phyloP scores from a whole-genome alignment of 2,329 filamentous ascomycete genomes.

The Trichoderma harzianum region DNA sequence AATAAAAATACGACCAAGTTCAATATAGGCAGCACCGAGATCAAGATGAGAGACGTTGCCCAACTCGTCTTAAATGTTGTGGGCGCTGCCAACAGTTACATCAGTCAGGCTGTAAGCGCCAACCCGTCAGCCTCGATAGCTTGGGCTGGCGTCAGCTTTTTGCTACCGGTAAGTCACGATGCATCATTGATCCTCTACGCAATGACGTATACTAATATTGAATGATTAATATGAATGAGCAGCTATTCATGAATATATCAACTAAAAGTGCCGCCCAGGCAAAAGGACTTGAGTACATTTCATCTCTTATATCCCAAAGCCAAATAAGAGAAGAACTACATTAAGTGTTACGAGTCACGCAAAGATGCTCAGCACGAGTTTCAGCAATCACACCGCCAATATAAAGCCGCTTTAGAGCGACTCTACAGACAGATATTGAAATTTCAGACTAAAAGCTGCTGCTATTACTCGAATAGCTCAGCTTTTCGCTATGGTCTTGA shows the following conservation, averaged over 20 bases:
- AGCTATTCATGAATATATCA: background rate
- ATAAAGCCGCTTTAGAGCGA: background rate
- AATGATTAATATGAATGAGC: background rate
- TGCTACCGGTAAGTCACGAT: background rate
- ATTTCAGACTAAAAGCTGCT: background rate
- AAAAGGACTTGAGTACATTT: background rate
- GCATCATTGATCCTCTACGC: rapidly evolving
- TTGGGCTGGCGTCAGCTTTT: background rate
- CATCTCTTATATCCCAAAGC: background rate
- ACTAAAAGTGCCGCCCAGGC: background rate
- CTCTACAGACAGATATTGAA: background rate
- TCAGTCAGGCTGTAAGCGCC: background rate
- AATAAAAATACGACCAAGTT: background rate
- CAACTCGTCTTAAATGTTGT: background rate
- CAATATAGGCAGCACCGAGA: background rate
- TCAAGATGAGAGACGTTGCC: background rate
- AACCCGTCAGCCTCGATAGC: background rate
- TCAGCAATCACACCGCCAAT: background rate
- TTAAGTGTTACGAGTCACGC: background rate
- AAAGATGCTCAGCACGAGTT: background rate
- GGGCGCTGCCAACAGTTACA: background rate
- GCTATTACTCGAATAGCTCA: background rate
- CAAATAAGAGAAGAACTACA: background rate
- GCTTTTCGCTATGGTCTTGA: background rate
- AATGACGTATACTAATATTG: background rate